Percentiles rank a stretch among this genome's conserved stretches.
Conservation (phyloP, 2,329 filamentous ascomycete genomes). For the Aspergillus fructus region DNA sequence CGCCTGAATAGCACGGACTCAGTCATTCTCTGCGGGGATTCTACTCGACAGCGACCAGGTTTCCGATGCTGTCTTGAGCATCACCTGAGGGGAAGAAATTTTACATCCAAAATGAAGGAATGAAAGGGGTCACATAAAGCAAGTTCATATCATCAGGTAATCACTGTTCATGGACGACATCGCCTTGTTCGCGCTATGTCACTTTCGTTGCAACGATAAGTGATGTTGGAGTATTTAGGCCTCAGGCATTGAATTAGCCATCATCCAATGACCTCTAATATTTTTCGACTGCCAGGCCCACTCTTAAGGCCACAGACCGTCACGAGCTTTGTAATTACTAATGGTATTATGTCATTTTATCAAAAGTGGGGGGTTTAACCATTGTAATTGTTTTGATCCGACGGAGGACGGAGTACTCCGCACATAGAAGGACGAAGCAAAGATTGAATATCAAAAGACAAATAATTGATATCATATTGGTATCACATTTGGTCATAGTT, state of each 20-base stretch:
- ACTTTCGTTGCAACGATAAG: too few relatives aligned
- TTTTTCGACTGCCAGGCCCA: too few relatives aligned
- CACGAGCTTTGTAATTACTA: too few relatives aligned
- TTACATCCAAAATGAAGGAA: not conserved
- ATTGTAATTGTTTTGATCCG: not conserved
- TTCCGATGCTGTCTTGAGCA: conserved; percentile 1
- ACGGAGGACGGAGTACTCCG: too few relatives aligned
- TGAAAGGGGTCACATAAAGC: not conserved
- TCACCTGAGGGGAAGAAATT: not conserved
- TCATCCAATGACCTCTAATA: too few relatives aligned
- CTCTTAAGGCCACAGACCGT: too few relatives aligned
- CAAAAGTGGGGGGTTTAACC: not conserved
- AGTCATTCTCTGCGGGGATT: conserved; percentile 16
- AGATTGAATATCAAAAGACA: not conserved
- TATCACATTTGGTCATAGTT: not conserved
- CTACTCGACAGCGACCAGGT: conserved; percentile 8
- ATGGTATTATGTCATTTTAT: not conserved
- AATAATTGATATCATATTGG: not conserved
- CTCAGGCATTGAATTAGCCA: too few relatives aligned
- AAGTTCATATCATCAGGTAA: not conserved
- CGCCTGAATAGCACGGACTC: conserved; percentile 9
- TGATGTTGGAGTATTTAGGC: too few relatives aligned
- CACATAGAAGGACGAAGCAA: not conserved
- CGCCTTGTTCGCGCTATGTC: too few relatives aligned
- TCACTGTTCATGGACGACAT: too few relatives aligned